phyloP scores from a whole-genome alignment of 73 alveolate species.

The Symbiodinium pilosum region DNA sequence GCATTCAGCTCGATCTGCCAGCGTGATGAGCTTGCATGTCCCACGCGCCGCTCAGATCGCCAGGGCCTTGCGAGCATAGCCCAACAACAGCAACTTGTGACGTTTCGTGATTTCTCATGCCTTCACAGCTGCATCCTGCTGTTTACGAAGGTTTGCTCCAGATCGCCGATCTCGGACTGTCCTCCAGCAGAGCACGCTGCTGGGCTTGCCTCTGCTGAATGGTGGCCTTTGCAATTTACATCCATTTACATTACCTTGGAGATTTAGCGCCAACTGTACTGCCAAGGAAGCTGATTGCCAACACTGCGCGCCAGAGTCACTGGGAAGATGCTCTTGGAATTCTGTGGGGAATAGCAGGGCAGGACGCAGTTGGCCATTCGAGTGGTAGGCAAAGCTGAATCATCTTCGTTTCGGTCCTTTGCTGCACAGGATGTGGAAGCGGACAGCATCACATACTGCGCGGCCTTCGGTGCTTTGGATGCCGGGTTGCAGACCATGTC shows the following conservation, averaged over 20 bases:
- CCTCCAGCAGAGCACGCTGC: slow-evolving; percentile 14
- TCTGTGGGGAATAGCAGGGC: not conserved
- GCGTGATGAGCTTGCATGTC: slow-evolving; percentile 7
- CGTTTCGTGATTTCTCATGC: too few relatives aligned
- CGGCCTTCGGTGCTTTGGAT: not conserved
- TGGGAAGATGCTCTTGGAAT: not conserved
- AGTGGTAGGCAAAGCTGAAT: too few relatives aligned
- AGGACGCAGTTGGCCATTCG: not conserved
- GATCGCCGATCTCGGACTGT: slow-evolving; percentile 4
- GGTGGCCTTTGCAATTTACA: too few relatives aligned
- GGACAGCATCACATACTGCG: not conserved
- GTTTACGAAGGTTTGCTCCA: not conserved
- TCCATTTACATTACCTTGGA: too few relatives aligned
- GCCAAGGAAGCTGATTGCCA: not conserved
- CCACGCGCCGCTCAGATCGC: not conserved
- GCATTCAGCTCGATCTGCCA: too few relatives aligned
- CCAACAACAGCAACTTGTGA: too few relatives aligned
- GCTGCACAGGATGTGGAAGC: not conserved
- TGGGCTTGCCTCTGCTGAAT: not conserved
- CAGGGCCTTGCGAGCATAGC: not conserved
- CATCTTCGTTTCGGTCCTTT: too few relatives aligned
- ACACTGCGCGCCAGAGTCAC: not conserved
- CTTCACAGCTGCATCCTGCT: too few relatives aligned
- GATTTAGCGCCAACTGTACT: not conserved
- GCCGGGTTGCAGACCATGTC: too few relatives aligned